These are phyloP conservation scores for Pseudocohnilembus persalinus DNA, from an alignment of 169 alveolate genomes.

Conservation along the genomic window DNA sequence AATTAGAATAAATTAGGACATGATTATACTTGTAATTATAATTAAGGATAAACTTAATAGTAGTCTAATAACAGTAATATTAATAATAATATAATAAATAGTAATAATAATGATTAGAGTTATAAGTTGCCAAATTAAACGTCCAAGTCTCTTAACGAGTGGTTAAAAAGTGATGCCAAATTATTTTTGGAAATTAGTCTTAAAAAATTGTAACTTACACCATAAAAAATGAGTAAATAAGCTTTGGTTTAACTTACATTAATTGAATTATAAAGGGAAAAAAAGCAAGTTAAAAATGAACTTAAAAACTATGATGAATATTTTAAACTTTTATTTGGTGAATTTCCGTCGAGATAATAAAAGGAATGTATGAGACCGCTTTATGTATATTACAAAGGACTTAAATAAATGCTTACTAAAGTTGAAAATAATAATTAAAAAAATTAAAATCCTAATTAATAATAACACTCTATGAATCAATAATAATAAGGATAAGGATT, in stretches of 20 bases:
- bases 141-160: neutral
- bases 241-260: too few relatives aligned
- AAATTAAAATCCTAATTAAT: too few relatives aligned
- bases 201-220: neutral
- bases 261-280: constrained; percentile 42
- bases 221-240: neutral
- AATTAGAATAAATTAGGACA: too few relatives aligned
- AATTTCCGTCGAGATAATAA: constrained; percentile 77
- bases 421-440: neutral
- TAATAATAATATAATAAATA: too few relatives aligned
- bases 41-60: too few relatives aligned
- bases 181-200: neutral
- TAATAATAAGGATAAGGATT: too few relatives aligned
- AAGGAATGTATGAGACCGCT: constrained; percentile 92
- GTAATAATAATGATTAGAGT: too few relatives aligned
- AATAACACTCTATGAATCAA: too few relatives aligned
- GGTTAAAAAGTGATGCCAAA: neutral
- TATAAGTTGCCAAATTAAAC: too few relatives aligned
- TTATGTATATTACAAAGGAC: constrained; percentile 80
- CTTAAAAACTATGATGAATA: constrained; percentile 82
- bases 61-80: too few relatives aligned
- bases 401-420: constrained; percentile 35
- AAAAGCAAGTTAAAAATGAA: constrained; percentile 84
- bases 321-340: constrained; percentile 60
- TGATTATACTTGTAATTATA: too few relatives aligned